A percentile compares a stretch with the other conserved stretches of the same genome.
Evolutionary conservation across 139 green algal species (phyloP).

Genomic region (Asterochloris sp.): DNA sequence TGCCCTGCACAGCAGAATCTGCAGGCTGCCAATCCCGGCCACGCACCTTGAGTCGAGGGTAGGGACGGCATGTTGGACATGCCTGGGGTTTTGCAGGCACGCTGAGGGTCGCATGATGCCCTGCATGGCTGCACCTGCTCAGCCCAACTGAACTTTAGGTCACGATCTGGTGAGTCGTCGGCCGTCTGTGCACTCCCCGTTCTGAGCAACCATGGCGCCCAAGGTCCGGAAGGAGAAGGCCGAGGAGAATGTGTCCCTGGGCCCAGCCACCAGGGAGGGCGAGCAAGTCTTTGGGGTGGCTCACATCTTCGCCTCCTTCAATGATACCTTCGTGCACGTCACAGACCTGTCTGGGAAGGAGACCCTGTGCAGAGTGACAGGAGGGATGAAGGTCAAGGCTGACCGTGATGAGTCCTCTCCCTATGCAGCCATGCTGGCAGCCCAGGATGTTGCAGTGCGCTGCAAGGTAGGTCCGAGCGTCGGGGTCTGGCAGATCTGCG

Average conservation of each 20-base stretch:
- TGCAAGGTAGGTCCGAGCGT: conserved; percentile 80
- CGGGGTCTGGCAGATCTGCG: not conserved
- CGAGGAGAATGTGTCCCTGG: conserved; percentile 73
- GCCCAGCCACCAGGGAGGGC: conserved; percentile 81
- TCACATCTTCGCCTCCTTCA: conserved; percentile 99
- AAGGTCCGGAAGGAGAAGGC: conserved; percentile 40
- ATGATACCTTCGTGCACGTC: conserved; percentile 99
- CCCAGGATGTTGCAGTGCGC: conserved; percentile 93
- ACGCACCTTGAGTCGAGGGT: too few relatives aligned
- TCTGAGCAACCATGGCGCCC: conserved; percentile 38
- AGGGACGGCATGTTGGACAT: too few relatives aligned
- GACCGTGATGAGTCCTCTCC: conserved; percentile 98
- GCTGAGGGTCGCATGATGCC: too few relatives aligned
- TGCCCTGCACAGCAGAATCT: too few relatives aligned
- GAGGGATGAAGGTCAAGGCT: conserved; percentile 99
- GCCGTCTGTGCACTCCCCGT: too few relatives aligned
- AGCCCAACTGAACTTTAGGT: too few relatives aligned
- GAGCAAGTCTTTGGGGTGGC: conserved; percentile 98
- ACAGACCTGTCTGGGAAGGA: conserved; percentile 99
- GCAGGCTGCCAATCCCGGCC: too few relatives aligned
- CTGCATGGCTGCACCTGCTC: too few relatives aligned
- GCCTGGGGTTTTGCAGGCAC: too few relatives aligned
- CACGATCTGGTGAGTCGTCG: too few relatives aligned
- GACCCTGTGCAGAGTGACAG: conserved; percentile 94
- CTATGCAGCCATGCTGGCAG: conserved; percentile 99